Percentiles rank a stretch among this genome's conserved stretches.
Evolutionary conservation across 2,329 filamentous ascomycete species (phyloP).

Genomic region (Cercospora sesami): DNA sequence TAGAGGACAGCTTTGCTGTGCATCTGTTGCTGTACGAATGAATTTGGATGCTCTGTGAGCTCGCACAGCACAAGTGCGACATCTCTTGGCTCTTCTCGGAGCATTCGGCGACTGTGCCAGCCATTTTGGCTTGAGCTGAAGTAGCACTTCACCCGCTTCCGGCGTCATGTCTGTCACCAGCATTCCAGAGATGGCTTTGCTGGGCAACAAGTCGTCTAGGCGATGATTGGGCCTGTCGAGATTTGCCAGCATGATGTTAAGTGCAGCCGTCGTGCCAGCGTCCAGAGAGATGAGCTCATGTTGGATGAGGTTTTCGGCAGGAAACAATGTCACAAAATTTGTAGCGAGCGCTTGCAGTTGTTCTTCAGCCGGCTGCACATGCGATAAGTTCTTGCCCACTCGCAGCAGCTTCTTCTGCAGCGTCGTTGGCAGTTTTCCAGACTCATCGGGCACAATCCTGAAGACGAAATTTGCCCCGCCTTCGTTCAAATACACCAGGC

Average conservation of each 20-base stretch:
- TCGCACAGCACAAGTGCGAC: slow-evolving; percentile 50
- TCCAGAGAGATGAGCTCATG: slow-evolving; percentile 35
- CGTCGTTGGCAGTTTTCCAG: slow-evolving; percentile 20
- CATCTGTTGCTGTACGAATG: slow-evolving; percentile 35
- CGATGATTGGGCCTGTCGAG: slow-evolving; percentile 31
- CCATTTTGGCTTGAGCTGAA: slow-evolving; percentile 54
- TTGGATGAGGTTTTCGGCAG: slow-evolving; percentile 34
- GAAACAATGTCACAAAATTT: slow-evolving; percentile 36
- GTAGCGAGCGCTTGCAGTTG: slow-evolving; percentile 32
- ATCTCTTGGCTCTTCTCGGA: slow-evolving; percentile 43
- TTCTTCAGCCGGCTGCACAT: slow-evolving; percentile 32
- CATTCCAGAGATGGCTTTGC: slow-evolving; percentile 33
- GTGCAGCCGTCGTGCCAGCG: slow-evolving; percentile 17
- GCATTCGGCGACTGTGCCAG: slow-evolving; percentile 49
- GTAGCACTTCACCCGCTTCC: slow-evolving; percentile 27
- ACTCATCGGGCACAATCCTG: slow-evolving; percentile 24
- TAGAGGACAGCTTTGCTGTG: slow-evolving; percentile 43
- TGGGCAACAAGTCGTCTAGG: slow-evolving; percentile 31
- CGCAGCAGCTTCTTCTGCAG: slow-evolving; percentile 36
- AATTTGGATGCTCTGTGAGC: slow-evolving; percentile 36
- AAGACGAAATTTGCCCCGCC: slow-evolving; percentile 43
- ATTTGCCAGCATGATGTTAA: slow-evolving; percentile 32
- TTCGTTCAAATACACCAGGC: slow-evolving; percentile 40
- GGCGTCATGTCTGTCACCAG: slow-evolving; percentile 42
- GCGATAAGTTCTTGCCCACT: slow-evolving; percentile 37